Base-by-base conservation (phyloP, 495 filamentous ascomycete genomes). In the Annulohypoxylon moriforme region DNA sequence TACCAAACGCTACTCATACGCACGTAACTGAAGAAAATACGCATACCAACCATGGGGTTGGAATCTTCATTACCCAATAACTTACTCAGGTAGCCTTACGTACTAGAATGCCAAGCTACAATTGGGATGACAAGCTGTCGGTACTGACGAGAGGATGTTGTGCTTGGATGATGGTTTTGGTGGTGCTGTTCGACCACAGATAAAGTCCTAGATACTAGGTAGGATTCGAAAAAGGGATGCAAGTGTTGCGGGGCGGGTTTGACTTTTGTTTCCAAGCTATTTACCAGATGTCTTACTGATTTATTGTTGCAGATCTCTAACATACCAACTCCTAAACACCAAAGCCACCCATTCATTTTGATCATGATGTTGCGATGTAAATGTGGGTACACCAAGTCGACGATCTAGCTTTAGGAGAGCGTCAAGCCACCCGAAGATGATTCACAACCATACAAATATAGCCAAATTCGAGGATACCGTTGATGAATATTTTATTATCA, bases 401-500 rank as follows among this genome's bases (percentile, higher is more conserved):
- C 7, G 9, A 18, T n/a, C n/a, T n/a, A 13, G 20, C 40, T 9
- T 18, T n/a, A 0, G 5, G 14, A 53, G 3, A 1, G 2, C 20
- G 46, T 25, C 22, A 49, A 27, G n/a, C 10, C 11, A 24, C 24
- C 14, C 2, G 14, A 29, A 31, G 3, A 52, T 13, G 18, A 22
- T 18, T 47, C 14, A 31, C 25, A 29, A 16, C 9, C 22, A 29
- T 13, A 3, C 4, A 52, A 25, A n/a, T 7, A n/a, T 1, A 52
- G 24, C 1, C 13, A 4, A 13, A 3, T n/a, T 4, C 10, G 7
- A 29, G 25, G 5, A 52, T 27, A 53, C 29, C 13, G 22, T 44
- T 31, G 34, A 38, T 55, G 33, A 14, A 50, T 31, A 42, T 55
- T 52, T 29, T 22, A 60, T 31, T 67, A 67, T 60, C 64, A 47